Base-by-base conservation (phyloP, 768 basidiomycete species). In the Sarcodon sp. region DNA sequence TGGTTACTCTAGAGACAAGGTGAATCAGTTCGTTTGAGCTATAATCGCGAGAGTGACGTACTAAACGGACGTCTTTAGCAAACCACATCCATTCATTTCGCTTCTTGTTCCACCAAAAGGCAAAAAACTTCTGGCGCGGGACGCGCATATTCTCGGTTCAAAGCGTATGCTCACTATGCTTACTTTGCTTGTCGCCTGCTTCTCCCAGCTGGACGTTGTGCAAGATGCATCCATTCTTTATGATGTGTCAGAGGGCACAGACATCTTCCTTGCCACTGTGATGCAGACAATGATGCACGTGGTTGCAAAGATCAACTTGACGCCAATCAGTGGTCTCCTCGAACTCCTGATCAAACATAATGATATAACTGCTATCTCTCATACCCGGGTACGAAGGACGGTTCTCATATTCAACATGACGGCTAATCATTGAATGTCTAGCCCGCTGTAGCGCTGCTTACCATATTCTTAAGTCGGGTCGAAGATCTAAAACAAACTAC, bases 81-180 rank as follows among this genome's bases (percentile, higher is more conserved):
- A 86, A 53, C 94, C 94, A 3, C 96, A 99, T 67, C 96, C 96
- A 2, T 97, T 99, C 68, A 81, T 99, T 54, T 91, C 93, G 3
- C 72, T 99, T 33, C 74, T 99, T 44, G 75, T 73, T 15, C 83
- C 88, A 4, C 76, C 77, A 55, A 99, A 99, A 65, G 96, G 96
- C 49, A 98, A 97, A 69, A 83, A 82, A 51, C 74, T 99, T 21
- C 71, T 99, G 10, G 87, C 91, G 3, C 82, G 96, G 41, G 76
- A 92, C 11, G 81, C 89, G 8, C 83, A 93, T 15, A 85, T 91
- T 55, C 75, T 98, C 13, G 75, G 76, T 52, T 73, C 77, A 33
- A 70, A 83, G 44, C 83, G 86, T 59, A 82, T 89, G 73, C 76
- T 90, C 35, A 91, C 88, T 5, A 69, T 97, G 21, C 68, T 97